Evolutionary conservation across 2,329 filamentous ascomycete species (phyloP).

Genomic region (Niveomyces coronatus): DNA sequence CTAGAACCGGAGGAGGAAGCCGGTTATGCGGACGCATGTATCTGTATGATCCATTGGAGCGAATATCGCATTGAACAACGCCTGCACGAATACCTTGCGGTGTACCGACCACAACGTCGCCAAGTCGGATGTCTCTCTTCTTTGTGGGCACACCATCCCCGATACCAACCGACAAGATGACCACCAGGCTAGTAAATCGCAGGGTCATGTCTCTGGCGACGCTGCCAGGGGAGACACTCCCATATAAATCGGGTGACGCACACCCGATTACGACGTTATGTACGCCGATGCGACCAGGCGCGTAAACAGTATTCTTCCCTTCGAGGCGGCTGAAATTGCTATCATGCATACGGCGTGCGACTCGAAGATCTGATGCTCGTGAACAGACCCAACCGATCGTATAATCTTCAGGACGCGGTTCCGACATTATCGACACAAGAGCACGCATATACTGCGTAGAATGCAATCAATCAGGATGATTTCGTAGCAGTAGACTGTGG

Average conservation of each 20-base stretch:
- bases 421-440: neutral
- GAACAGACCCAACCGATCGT: constrained; percentile 1
- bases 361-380: neutral
- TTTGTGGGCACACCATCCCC: neutral
- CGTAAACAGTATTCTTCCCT: neutral
- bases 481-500: neutral
- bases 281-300: neutral
- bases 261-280: constrained; percentile 1
- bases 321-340: neutral
- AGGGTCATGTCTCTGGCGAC: neutral
- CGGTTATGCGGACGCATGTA: neutral
- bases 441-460: neutral
- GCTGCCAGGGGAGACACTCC: neutral
- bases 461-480: neutral
- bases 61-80: constrained; percentile 10
- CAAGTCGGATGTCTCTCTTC: neutral
- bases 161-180: neutral
- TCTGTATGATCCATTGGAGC: neutral
- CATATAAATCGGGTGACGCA: neutral
- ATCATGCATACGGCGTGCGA: neutral
- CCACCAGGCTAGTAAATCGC: neutral
- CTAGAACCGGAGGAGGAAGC: neutral
- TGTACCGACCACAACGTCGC: neutral
- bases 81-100: neutral
- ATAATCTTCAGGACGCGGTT: neutral